Evolutionary conservation across 192 early-diverging fungal species (phyloP).

Genomic region (Backusella psychrophila): DNA sequence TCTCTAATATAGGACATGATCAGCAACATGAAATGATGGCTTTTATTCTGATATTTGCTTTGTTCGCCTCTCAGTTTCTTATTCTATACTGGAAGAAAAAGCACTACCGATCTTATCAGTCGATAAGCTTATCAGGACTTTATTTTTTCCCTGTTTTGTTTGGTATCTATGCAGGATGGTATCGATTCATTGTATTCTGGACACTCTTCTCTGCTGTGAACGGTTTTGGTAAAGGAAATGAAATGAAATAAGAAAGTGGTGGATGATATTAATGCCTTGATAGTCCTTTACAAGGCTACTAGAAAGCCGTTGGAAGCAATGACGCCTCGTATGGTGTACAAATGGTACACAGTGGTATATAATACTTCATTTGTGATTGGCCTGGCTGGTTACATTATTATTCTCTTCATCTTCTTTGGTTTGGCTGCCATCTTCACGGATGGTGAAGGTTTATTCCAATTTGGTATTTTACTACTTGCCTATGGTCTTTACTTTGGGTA

Average conservation of each 20-base stretch:
- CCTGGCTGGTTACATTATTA: constrained; percentile 48
- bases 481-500: constrained; percentile 69
- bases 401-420: constrained; percentile 55
- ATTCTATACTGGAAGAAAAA: constrained; percentile 61
- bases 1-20: constrained; percentile 39
- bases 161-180: constrained; percentile 35
- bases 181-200: constrained; percentile 33
- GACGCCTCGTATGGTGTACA: constrained; percentile 61
- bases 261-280: too few relatives aligned
- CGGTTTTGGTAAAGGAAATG: constrained; percentile 26
- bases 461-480: constrained; percentile 47
- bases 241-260: too few relatives aligned
- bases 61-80: constrained; percentile 57
- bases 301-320: constrained; percentile 58
- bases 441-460: constrained; percentile 35
- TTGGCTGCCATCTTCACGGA: constrained; percentile 41
- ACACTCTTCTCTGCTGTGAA: constrained; percentile 29
- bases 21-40: constrained; percentile 55
- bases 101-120: constrained; percentile 55
- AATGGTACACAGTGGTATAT: constrained; percentile 58
- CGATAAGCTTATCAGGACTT: constrained; percentile 47
- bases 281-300: constrained; percentile 50
- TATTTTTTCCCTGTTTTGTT: constrained; percentile 42
- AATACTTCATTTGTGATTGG: constrained; percentile 58
- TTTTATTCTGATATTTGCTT: constrained; percentile 49